These are phyloP conservation scores for Hyaloscypha hepaticicola DNA, from an alignment of 495 filamentous ascomycete genomes.

Conservation along the genomic window DNA sequence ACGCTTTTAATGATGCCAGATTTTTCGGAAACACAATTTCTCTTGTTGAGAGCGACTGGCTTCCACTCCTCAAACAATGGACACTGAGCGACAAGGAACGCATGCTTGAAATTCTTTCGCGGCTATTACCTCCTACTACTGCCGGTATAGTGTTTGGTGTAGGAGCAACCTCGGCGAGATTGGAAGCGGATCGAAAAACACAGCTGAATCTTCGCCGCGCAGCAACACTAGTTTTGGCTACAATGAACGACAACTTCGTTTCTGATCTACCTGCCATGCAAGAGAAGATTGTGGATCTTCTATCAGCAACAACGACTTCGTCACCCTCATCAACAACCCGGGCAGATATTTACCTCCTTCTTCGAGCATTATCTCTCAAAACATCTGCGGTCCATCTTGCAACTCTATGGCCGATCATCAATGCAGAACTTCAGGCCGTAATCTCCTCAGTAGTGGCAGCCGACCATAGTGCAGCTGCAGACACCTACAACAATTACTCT, in stretches of 20 bases:
- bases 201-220: constrained; percentile 88
- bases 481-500: constrained; percentile 70
- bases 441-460: constrained; percentile 72
- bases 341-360: constrained; percentile 84
- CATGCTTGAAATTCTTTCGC: constrained; percentile 73
- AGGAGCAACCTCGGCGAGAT: constrained; percentile 87
- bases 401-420: constrained; percentile 85
- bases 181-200: constrained; percentile 90
- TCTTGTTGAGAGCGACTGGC: constrained; percentile 72
- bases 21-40: constrained; percentile 69
- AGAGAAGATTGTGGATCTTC: constrained; percentile 83
- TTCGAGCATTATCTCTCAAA: constrained; percentile 76
- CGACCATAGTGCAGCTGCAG: constrained; percentile 57
- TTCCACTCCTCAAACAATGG: constrained; percentile 82
- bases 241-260: constrained; percentile 73
- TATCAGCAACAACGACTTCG: constrained; percentile 80
- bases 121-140: constrained; percentile 82
- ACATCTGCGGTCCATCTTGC: constrained; percentile 75
- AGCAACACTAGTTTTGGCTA: constrained; percentile 71
- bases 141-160: constrained; percentile 98
- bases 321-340: constrained; percentile 89
- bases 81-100: constrained; percentile 82
- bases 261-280: constrained; percentile 68
- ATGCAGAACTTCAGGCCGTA: constrained; percentile 79
- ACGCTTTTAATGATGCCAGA: constrained; percentile 85